Base-by-base conservation (phyloP, 257 asterid genomes). In the Paulownia fortunei region DNA sequence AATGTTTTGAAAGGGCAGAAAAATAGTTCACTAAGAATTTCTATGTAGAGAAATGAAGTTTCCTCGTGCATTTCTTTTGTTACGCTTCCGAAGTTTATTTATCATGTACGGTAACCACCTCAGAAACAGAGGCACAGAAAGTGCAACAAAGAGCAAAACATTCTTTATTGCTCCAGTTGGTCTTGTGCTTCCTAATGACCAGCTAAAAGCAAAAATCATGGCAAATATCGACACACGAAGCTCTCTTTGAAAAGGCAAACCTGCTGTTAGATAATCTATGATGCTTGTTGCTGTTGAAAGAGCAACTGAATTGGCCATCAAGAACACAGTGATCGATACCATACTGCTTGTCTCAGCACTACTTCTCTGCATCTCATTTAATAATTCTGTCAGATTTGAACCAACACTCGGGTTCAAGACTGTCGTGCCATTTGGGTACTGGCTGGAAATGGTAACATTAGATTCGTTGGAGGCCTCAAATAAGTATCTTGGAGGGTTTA, bases 171-270 rank as follows among this genome's bases (percentile, higher is more conserved):
- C 0, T 18, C 77, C 77, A 1, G 61, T 69, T 7, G 84, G 84
- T 46, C 23, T 42, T 15, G 84, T 75, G 55, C 11, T 4, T 34
- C 39, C 44, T 37, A 69, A 2, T 9, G 81, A 81, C 78, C 81
- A 76, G 0, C 59, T 64, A 42, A 76, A 81, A 13, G 78, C 75
- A 71, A 64, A 64, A 11, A 62, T 32, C 84, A 76, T 76, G 8
- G 19, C 27, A 18, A 12, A 66, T 8, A 58, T 11, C 24, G 85
- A 42, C 21, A 76, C 15, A 0, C 59, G 23, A 8, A 81, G 81
- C 81, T 81, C 85, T 37, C 82, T 77, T 10, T 72, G 82, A 18
- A 72, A 77, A 3, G 85, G 82, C 21, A 77, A 52, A n/a, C 78
- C 78, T 6, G 0, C n/a, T 5, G 66, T 81, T 2, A 76, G 49